Base-by-base conservation (phyloP, 345 rosid genomes). In the Limnanthes douglasii region DNA sequence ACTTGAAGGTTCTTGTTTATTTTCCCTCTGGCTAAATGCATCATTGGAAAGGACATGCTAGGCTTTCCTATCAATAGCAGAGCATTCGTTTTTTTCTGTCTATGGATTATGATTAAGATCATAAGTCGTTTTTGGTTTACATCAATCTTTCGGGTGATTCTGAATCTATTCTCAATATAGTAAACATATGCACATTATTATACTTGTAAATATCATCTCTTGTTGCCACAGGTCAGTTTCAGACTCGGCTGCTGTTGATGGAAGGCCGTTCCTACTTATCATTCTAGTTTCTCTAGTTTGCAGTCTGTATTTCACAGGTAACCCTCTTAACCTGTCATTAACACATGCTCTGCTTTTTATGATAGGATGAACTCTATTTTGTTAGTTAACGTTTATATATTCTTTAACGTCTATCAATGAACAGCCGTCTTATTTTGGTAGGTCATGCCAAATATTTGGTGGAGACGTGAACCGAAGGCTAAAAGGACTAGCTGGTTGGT, bases 141-240 rank as follows among this genome's bases (percentile, higher is more conserved):
- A n/a, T n/a, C n/a, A n/a, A n/a, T n/a, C n/a, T n/a, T n/a, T n/a
- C n/a, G 1, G 5, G 19, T 12, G 14, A 2, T 7, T 6, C 24
- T 12, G 14, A 21, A 5, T 2, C 6, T 19, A 5, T 7, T 11
- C 10, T 17, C 9, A 7, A 7, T 4, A 2, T 4, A 35, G 22
- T 9, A 11, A 1, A 8, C 24, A 5, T 10, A 21, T 14, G n/a
- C n/a, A n/a, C 8, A n/a, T 9, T 40, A 16, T 11, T 15, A n/a
- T n/a, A n/a, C n/a, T n/a, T n/a, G n/a, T n/a, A n/a, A n/a, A n/a
- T 21, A 4, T 9, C 18, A 15, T 5, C 17, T 1, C 19, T 21
- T 42, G 34, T 38, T 53, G 25, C 44, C 29, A 49, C 11, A 70
- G 85, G 63, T 56, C 73, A 50, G 62, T 69, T 10, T 75, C 85